Conservation (phyloP, 768 basidiomycete species). For the Boletus sp. region DNA sequence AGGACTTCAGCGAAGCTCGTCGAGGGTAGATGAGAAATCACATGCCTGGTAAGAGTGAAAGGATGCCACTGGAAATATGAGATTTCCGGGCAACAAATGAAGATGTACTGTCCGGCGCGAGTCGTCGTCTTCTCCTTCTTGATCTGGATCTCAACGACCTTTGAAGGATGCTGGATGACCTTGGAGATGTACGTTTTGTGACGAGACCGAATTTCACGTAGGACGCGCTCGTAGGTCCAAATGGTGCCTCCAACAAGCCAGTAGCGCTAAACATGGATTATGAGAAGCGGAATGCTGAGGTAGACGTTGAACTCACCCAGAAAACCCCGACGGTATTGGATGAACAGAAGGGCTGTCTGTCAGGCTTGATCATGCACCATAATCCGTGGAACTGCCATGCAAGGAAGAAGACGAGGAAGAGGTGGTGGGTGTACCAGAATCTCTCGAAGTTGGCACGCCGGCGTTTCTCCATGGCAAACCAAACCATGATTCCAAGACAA, state of each 20-base stretch:
- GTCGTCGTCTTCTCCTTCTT: slow-evolving; percentile 89
- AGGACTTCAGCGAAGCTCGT: not conserved
- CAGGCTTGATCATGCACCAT: slow-evolving; percentile 96
- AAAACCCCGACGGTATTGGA: slow-evolving; percentile 86
- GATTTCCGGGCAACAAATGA: slow-evolving; percentile 85
- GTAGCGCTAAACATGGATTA: slow-evolving; percentile 55
- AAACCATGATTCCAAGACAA: slow-evolving; percentile 75
- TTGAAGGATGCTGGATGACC: slow-evolving; percentile 93
- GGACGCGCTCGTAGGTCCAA: slow-evolving; percentile 83
- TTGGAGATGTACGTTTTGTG: slow-evolving; percentile 92
- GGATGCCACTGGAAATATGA: slow-evolving; percentile 98
- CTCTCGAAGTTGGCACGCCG: slow-evolving; percentile 76
- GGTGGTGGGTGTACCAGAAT: slow-evolving; percentile 87
- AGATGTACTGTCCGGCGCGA: slow-evolving; percentile 90
- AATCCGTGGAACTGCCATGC: slow-evolving; percentile 94
- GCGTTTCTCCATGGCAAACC: slow-evolving; percentile 78
- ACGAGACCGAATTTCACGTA: slow-evolving; percentile 88
- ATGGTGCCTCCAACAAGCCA: slow-evolving; percentile 86
- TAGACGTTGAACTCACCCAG: slow-evolving; percentile 60
- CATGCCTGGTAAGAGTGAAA: slow-evolving; percentile 84
- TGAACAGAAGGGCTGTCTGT: slow-evolving; percentile 84
- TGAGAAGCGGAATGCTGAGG: slow-evolving; percentile 1
- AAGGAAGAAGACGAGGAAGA: slow-evolving; percentile 92
- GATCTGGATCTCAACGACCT: slow-evolving; percentile 93
- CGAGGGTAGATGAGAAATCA: not conserved